Evolutionary conservation across 306 rosid genomes (phyloP).

Genomic region (Citrullus amarus): DNA sequence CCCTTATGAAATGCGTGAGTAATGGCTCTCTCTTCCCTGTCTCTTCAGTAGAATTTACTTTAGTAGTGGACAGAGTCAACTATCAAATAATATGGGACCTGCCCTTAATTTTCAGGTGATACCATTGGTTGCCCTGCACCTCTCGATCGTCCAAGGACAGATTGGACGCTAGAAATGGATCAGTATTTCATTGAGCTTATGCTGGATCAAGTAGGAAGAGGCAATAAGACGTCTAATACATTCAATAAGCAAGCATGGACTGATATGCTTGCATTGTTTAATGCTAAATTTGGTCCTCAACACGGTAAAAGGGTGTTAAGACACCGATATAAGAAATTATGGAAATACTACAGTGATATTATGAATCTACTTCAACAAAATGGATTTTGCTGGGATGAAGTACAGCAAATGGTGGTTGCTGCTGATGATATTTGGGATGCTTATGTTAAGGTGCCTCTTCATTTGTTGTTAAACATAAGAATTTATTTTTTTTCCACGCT

Average conservation of each 20-base stretch:
- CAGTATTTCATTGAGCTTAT: slow-evolving; percentile 53
- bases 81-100: not conserved
- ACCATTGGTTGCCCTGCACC: slow-evolving; percentile 24
- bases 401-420: slow-evolving; percentile 40
- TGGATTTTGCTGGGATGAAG: slow-evolving; percentile 64
- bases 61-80: not conserved
- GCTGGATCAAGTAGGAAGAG: slow-evolving; percentile 59
- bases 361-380: slow-evolving; percentile 32
- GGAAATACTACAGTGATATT: slow-evolving; percentile 44
- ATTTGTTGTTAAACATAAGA: not conserved
- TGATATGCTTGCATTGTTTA: slow-evolving; percentile 47
- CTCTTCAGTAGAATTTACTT: not conserved
- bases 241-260: slow-evolving; percentile 63
- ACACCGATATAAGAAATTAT: slow-evolving; percentile 57
- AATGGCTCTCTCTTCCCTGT: not conserved
- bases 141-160: slow-evolving; percentile 42
- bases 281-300: slow-evolving; percentile 50
- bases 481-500: not conserved
- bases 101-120: slow-evolving; percentile 33
- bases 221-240: slow-evolving; percentile 31
- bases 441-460: slow-evolving; percentile 45
- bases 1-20: not conserved
- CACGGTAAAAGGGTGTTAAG: slow-evolving; percentile 49
- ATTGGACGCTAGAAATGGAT: slow-evolving; percentile 61
- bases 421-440: slow-evolving; percentile 59